A percentile compares a stretch with the other conserved stretches of the same genome.
phyloP scores from a whole-genome alignment of 345 rosid genomes.

The Anacardium occidentale region DNA sequence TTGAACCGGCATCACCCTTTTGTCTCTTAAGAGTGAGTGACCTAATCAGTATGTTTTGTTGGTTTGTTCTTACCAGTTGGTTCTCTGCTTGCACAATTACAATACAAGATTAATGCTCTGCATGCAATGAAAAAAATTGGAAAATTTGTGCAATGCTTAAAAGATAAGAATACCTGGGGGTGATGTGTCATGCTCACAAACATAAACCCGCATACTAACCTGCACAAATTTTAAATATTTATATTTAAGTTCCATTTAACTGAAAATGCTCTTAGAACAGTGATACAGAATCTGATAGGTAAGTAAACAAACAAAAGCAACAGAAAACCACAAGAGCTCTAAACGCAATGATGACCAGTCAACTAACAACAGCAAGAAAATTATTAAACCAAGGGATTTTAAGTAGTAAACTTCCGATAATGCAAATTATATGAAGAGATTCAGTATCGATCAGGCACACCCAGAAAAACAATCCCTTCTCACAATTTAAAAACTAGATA shows the following conservation, averaged over 20 bases:
- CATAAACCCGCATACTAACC: constrained; percentile 78
- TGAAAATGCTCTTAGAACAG: not conserved
- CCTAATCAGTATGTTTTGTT: constrained; percentile 86
- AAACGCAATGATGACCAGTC: not conserved
- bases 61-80: constrained; percentile 82
- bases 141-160: not conserved
- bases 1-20: constrained; percentile 59
- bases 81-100: constrained; percentile 39
- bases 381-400: no score
- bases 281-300: constrained; percentile 2
- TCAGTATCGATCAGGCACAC: not conserved
- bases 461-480: no score
- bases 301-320: not conserved
- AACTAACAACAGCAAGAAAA: not conserved
- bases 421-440: not conserved
- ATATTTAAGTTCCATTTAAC: constrained; percentile 4
- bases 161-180: constrained; percentile 63
- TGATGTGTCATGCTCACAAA: constrained; percentile 79
- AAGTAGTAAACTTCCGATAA: not conserved
- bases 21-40: constrained; percentile 74
- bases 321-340: not conserved
- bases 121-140: constrained; percentile 1
- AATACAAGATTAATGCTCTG: not conserved
- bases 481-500: not conserved
- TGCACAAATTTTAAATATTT: constrained; percentile 34